These are phyloP conservation scores for Diaporthe humulicola DNA, from an alignment of 2,329 filamentous ascomycete species.

Conservation along the genomic window DNA sequence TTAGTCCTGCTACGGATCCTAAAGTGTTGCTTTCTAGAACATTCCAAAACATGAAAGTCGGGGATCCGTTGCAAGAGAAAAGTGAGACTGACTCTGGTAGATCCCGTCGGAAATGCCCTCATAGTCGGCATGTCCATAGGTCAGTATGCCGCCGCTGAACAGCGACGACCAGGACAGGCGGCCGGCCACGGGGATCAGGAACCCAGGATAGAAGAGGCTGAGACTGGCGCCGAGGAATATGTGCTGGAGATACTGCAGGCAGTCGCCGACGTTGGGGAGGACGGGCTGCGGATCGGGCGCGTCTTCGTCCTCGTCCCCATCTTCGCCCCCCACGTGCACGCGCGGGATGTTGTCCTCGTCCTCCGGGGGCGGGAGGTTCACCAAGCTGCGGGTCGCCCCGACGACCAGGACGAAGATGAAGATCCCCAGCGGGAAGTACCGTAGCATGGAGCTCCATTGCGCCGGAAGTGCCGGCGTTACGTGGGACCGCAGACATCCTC, in stretches of 20 bases:
- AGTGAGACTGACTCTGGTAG: too few relatives aligned
- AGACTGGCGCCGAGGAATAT: constrained; percentile 78
- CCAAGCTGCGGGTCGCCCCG: background rate
- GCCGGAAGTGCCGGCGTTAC: background rate
- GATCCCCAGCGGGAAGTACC: constrained; percentile 9
- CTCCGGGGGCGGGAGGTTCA: background rate
- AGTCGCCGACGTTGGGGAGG: constrained; percentile 67
- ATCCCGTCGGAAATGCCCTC: constrained; percentile 63
- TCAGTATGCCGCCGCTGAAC: constrained; percentile 62
- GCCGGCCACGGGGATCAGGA: constrained; percentile 78
- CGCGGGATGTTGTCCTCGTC: background rate
- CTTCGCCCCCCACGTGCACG: background rate
- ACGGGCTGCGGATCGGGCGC: constrained; percentile 2
- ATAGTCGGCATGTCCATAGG: constrained; percentile 45
- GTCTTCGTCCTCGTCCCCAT: constrained; percentile 6
- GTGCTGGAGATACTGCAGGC: constrained; percentile 82
- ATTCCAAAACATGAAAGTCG: too few relatives aligned
- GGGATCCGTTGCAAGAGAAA: too few relatives aligned
- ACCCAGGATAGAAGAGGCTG: constrained; percentile 80
- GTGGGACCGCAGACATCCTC: constrained; percentile 1
- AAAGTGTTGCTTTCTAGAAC: too few relatives aligned
- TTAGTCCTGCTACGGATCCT: too few relatives aligned
- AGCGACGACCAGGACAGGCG: constrained; percentile 76
- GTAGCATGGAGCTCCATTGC: background rate
- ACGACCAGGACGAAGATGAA: constrained; percentile 8